A percentile compares a stretch with the other conserved stretches of the same genome.
phyloP scores from a whole-genome alignment of 495 filamentous ascomycete species.

The Xylaria sp. region DNA sequence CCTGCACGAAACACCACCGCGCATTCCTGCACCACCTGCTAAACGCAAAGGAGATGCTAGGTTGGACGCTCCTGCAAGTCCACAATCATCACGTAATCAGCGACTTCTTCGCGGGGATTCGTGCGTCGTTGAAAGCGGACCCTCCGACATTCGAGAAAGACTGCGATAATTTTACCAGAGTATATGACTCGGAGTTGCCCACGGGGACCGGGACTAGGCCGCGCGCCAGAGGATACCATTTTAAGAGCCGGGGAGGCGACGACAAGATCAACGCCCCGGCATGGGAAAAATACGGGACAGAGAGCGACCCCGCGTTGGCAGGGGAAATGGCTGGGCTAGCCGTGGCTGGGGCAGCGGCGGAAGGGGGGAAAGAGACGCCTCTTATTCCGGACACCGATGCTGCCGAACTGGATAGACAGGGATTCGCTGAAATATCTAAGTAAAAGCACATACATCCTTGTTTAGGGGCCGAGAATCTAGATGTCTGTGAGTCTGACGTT shows the following conservation, averaged over 20 bases:
- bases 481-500: neutral
- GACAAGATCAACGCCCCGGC: conserved; percentile 70
- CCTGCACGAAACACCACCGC: conserved; percentile 82
- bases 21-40: conserved; percentile 90
- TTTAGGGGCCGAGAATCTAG: neutral
- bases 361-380: conserved; percentile 42
- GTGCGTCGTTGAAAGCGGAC: conserved; percentile 61
- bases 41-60: conserved; percentile 91
- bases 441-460: neutral
- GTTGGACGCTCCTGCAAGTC: conserved; percentile 88
- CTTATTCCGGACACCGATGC: conserved; percentile 58
- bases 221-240: conserved; percentile 84
- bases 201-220: conserved; percentile 78
- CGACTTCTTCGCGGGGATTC: conserved; percentile 74
- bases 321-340: conserved; percentile 27
- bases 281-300: conserved; percentile 56
- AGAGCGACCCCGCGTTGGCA: conserved; percentile 26
- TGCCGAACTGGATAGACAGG: conserved; percentile 63
- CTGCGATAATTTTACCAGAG: conserved; percentile 58
- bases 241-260: conserved; percentile 70
- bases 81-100: conserved; percentile 82
- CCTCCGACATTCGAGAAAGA: conserved; percentile 69
- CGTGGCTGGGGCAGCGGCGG: conserved; percentile 31
- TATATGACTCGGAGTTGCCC: conserved; percentile 74
- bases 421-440: conserved; percentile 62